Conservation (phyloP, 768 basidiomycete genomes). For the Lactarius evosmus region DNA sequence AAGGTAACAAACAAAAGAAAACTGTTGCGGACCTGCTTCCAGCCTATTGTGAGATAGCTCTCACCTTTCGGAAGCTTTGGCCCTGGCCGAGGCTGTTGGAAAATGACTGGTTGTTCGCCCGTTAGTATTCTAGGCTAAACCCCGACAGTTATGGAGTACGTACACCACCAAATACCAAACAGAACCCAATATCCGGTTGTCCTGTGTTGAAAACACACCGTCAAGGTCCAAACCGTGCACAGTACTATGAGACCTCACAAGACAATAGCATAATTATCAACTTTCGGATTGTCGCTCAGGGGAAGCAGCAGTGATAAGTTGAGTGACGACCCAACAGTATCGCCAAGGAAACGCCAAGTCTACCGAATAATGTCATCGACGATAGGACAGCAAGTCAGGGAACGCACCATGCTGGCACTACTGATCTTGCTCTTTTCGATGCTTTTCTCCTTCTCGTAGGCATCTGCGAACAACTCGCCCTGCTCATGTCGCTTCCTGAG, state of each 20-base stretch:
- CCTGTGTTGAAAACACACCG: conserved; percentile 36
- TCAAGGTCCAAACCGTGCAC: not conserved
- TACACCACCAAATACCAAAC: conserved; percentile 86
- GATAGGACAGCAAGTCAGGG: not conserved
- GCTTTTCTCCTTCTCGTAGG: conserved; percentile 71
- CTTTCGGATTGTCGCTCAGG: conserved; percentile 51
- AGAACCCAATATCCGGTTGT: conserved; percentile 79
- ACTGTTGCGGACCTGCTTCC: conserved; percentile 62
- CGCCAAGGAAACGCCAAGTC: conserved; percentile 78
- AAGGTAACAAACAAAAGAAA: not conserved
- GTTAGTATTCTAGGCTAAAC: not conserved
- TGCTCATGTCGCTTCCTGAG: conserved; percentile 55
- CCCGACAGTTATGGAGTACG: conserved; percentile 30
- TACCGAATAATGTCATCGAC: conserved; percentile 30
- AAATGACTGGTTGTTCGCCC: conserved; percentile 54
- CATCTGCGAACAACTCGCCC: conserved; percentile 56
- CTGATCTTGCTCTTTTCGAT: conserved; percentile 83
- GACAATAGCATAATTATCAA: conserved; percentile 74
- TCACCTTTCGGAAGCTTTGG: conserved; percentile 75
- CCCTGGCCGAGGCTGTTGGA: conserved; percentile 81
- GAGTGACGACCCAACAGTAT: conserved; percentile 58
- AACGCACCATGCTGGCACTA: conserved; percentile 71
- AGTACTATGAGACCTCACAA: conserved; percentile 43
- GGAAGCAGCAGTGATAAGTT: conserved; percentile 73
- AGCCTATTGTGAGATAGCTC: conserved; percentile 75